Evolutionary conservation across 306 rosid genomes (phyloP), one percentile per base, ranked within the genome.

Genomic region (Spatholobus suberectus): DNA sequence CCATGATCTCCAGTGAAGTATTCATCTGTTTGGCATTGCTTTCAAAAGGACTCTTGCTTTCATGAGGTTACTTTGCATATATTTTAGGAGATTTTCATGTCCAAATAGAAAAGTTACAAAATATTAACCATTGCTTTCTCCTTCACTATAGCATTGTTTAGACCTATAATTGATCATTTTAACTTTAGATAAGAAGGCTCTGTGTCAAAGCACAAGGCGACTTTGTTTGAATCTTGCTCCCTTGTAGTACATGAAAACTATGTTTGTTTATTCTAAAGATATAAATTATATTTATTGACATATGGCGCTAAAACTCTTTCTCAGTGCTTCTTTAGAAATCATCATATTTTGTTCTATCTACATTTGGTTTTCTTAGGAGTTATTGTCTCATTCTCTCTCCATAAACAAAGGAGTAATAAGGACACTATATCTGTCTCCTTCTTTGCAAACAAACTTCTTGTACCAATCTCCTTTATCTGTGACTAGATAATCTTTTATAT

Each of bases 381-480:
- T 71, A 21, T 21, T 69, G 59, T 71, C 59, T 46, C 76, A 71
- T 52, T 73, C 78, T 75, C 6, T 4, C 79, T 21, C 55, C 54
- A 75, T 55, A 57, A 37, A 75, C 40, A 38, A 57, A 13, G 79
- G 35, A 35, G 79, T 38, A 70, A 54, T 6, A 17, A 3, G 6
- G 43, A 74, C 44, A 63, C 1, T 44, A 54, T 52, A 54, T 52
- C 35, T 54, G 26, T 35, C 29, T 58, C 29, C 43, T 40, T 59
- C 43, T 40, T 59, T 59, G 44, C 4, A 40, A 76, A 76, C 80
- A 40, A 40, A 58, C n/a, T 4, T 40, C 58, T 43, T 59, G 70
- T 57, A 7, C 7, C 20, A 29, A 61, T 43, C 20, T 61, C 44
- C 43, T 76, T 57, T 43, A 12, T 44, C 21, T 43, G 8, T 63